phyloP scores from a whole-genome alignment of 164 flowering plant species.

The Cinnamomum micranthum region DNA sequence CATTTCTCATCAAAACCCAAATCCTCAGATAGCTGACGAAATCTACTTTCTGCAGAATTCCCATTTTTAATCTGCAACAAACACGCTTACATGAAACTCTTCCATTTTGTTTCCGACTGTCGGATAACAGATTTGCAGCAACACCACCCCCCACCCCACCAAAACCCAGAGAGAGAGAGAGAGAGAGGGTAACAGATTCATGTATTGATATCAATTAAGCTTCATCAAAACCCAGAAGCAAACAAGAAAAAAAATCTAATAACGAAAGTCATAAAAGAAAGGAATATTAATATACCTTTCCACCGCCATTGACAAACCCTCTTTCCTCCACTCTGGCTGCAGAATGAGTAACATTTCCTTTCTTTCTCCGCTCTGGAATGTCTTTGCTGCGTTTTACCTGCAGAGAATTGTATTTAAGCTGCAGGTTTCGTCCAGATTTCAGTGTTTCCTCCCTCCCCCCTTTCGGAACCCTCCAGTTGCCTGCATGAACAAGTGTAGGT shows the following conservation, averaged over 20 bases:
- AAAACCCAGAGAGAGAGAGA: not conserved
- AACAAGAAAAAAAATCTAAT: not conserved
- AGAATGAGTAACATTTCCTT: conserved; percentile 10
- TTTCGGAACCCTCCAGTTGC: conserved; percentile 5
- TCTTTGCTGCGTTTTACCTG: conserved; percentile 19
- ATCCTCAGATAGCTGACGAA: conserved; percentile 53
- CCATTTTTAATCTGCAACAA: conserved; percentile 36
- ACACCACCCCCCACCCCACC: too few relatives aligned
- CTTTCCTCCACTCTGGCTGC: conserved; percentile 13
- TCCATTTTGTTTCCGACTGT: not conserved
- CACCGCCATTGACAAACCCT: conserved; percentile 20
- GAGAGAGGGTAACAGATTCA: too few relatives aligned
- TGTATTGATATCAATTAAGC: not conserved
- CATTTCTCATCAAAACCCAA: conserved; percentile 71
- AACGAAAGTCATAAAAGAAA: not conserved
- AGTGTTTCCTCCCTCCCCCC: conserved; percentile 4
- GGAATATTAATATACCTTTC: conserved; percentile 36
- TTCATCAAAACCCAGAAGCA: not conserved
- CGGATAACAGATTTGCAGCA: not conserved
- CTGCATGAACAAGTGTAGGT: conserved; percentile 13
- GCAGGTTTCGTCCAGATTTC: conserved; percentile 10
- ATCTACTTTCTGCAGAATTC: conserved; percentile 30
- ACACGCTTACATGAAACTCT: conserved; percentile 13
- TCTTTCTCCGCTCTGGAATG: conserved; percentile 16
- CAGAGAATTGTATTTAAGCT: conserved; percentile 4